Conservation (phyloP, 2,329 filamentous ascomycete species). For the Pseudogymnoascus sp. region DNA sequence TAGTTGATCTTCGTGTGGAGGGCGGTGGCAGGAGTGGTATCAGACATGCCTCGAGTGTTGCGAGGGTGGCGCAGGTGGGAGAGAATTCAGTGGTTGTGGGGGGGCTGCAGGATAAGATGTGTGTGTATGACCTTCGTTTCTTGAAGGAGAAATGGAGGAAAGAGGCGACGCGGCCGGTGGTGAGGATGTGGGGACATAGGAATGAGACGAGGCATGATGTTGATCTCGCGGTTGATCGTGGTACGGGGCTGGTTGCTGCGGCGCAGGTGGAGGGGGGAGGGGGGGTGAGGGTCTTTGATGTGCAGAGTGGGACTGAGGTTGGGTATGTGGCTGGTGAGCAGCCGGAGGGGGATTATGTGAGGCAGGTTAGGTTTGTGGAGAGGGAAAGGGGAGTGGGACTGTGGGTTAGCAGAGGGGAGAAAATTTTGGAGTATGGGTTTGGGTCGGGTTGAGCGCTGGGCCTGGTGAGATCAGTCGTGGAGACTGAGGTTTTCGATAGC, state of each 20-base stretch:
- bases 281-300: conserved; percentile 8
- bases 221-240: conserved; percentile 45
- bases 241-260: conserved; percentile 46
- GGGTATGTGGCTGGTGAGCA: not conserved
- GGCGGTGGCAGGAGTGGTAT: conserved; percentile 20
- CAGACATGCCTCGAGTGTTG: conserved; percentile 35
- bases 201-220: conserved; percentile 44
- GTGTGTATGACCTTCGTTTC: conserved; percentile 52
- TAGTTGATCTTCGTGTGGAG: conserved; percentile 29
- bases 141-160: conserved; percentile 13
- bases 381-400: not conserved
- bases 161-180: conserved; percentile 31
- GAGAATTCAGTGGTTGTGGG: conserved; percentile 47
- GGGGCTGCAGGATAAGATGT: conserved; percentile 44
- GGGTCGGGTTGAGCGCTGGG: not conserved
- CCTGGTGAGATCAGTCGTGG: no score
- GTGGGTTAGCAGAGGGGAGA: not conserved
- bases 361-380: not conserved
- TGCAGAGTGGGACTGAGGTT: not conserved
- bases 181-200: conserved; percentile 43
- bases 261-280: conserved; percentile 40
- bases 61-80: conserved; percentile 45
- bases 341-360: not conserved
- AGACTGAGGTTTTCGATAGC: no score
- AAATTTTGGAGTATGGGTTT: not conserved